Evolutionary conservation across 1,139 yeast species (phyloP).

Genomic region (Candida tropicalis): DNA sequence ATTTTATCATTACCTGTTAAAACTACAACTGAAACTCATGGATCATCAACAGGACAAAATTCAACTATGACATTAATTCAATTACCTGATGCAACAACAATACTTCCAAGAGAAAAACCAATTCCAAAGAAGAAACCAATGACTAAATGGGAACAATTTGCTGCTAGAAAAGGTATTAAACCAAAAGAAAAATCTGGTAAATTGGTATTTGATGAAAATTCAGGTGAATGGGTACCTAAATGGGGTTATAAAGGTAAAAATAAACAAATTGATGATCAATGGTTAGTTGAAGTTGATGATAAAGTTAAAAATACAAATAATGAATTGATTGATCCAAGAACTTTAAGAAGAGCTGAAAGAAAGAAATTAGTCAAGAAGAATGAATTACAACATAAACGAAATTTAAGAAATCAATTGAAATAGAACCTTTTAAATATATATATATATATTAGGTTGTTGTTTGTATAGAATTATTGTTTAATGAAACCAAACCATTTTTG

Average conservation of each 20-base stretch:
- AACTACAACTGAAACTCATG: slow-evolving; percentile 75
- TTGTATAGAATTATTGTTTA: not conserved
- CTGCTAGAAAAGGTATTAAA: slow-evolving; percentile 91
- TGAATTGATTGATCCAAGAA: slow-evolving; percentile 86
- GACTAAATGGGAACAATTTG: slow-evolving; percentile 97
- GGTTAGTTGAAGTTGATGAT: slow-evolving; percentile 95
- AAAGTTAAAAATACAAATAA: slow-evolving; percentile 63
- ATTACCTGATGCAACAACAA: slow-evolving; percentile 82
- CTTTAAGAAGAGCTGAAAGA: slow-evolving; percentile 78
- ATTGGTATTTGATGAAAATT: slow-evolving; percentile 84
- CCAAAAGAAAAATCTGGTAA: slow-evolving; percentile 90
- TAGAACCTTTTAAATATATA: not conserved
- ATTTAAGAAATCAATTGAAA: slow-evolving; percentile 46
- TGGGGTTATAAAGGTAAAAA: slow-evolving; percentile 98
- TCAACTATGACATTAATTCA: slow-evolving; percentile 80
- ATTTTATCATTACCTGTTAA: slow-evolving; percentile 85
- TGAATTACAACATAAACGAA: slow-evolving; percentile 83
- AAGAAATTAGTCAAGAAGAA: slow-evolving; percentile 85
- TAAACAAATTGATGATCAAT: slow-evolving; percentile 83
- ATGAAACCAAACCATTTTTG: not conserved
- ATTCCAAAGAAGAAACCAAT: slow-evolving; percentile 89
- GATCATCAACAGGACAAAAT: slow-evolving; percentile 62
- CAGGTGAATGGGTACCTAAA: slow-evolving; percentile 95
- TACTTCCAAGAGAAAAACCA: slow-evolving; percentile 92
- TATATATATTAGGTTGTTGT: not conserved